Percentiles rank a stretch among this genome's conserved stretches.
Evolutionary conservation across 176 grass and related monocot species (phyloP).

Genomic region (Triticum timopheevii): DNA sequence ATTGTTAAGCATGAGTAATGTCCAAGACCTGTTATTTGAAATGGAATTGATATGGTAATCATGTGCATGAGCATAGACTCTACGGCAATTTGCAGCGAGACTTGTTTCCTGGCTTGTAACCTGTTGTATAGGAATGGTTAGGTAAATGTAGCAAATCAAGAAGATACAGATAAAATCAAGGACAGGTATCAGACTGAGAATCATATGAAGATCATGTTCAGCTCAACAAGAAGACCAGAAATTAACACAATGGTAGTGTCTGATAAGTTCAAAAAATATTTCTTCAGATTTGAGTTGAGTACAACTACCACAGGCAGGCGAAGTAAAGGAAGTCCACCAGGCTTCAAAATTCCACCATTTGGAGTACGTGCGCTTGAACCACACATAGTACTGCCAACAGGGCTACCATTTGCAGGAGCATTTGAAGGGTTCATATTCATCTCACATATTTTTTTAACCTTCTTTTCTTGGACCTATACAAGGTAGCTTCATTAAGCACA

Average conservation of each 20-base stretch:
- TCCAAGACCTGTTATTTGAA: conserved; percentile 90
- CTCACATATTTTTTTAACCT: conserved; percentile 83
- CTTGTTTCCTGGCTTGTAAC: conserved; percentile 75
- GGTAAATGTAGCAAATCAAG: conserved; percentile 14
- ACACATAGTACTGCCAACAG: conserved; percentile 33
- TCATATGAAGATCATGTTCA: conserved; percentile 12
- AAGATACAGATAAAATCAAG: conserved; percentile 25
- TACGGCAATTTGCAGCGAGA: conserved; percentile 71
- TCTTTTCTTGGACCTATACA: conserved; percentile 96
- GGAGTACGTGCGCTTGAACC: conserved; percentile 32
- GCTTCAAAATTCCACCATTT: conserved; percentile 55
- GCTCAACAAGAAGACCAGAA: not conserved
- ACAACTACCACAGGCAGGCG: conserved; percentile 93
- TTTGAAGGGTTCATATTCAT: conserved; percentile 74
- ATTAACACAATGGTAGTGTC: conserved; percentile 14
- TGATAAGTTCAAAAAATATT: not conserved
- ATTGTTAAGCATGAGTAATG: conserved; percentile 13
- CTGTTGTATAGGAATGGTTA: conserved; percentile 28
- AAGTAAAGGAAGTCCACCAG: conserved; percentile 51
- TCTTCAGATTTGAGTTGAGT: conserved; percentile 35
- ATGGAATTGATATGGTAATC: conserved; percentile 99
- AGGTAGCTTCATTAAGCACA: conserved; percentile 17
- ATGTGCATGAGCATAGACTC: conserved; percentile 94
- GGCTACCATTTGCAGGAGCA: conserved; percentile 55
- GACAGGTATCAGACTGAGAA: not conserved